Conservation (phyloP, 208 protist genomes). For the Phytomonas sp. region DNA sequence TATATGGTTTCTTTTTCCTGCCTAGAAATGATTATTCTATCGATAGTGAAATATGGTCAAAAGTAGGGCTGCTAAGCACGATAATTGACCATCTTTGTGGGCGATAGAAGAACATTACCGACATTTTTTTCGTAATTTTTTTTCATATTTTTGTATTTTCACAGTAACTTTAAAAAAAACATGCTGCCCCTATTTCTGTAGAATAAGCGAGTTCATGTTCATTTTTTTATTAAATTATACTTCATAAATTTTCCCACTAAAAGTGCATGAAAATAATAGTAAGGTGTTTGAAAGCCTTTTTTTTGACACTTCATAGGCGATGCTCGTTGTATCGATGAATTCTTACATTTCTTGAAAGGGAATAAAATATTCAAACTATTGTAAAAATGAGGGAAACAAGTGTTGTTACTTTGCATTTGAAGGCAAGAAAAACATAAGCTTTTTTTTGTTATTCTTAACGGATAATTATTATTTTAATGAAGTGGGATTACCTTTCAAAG, state of each 20-base stretch:
- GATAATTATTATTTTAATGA: constrained; percentile 1
- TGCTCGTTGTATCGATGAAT: constrained; percentile 1
- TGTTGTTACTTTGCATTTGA: background rate
- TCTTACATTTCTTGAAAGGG: background rate
- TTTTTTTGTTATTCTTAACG: background rate
- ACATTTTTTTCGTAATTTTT: background rate
- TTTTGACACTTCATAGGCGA: constrained; percentile 3
- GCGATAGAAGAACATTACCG: background rate
- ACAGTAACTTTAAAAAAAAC: background rate
- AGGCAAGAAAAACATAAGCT: background rate
- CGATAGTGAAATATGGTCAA: background rate
- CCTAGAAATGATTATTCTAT: background rate
- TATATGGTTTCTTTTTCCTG: background rate
- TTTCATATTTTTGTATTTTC: background rate
- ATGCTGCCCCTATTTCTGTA: background rate
- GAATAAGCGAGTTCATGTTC: background rate
- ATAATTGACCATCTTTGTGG: background rate
- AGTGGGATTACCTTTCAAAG: background rate
- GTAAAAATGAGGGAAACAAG: background rate
- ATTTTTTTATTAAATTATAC: constrained; percentile 1
- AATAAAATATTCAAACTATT: background rate
- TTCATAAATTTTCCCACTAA: constrained; percentile 5
- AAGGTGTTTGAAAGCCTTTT: constrained; percentile 2
- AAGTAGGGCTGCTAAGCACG: background rate
- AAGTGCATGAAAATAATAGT: constrained; percentile 5